Evolutionary conservation across 2,329 filamentous ascomycete species (phyloP), one percentile per base, ranked within the genome.

Genomic region (Alternaria postmessia): DNA sequence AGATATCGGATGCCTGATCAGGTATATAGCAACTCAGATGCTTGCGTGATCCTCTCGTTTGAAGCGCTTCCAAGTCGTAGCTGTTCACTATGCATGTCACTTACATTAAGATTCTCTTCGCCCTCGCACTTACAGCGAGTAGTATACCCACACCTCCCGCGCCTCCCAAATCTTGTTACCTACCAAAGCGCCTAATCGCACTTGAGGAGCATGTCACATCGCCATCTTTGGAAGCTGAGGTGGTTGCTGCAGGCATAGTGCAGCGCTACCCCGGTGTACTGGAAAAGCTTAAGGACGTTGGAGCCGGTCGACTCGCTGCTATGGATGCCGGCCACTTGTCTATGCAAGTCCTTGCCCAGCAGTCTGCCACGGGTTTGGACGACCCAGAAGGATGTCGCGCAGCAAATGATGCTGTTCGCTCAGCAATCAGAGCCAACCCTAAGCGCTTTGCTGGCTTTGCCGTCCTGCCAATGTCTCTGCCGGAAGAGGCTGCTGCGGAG

Each of bases 171-270:
- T 20, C 53, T 8, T 49, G 12, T 39, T 55, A 56, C 16, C 59
- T 64, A 5, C 59, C 62, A 28, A 51, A 53, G 20, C 62, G 59
- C 26, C 53, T 62, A 28, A 57, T 62, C 16, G 59, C 53, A 22
- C 51, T 62, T 8, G 59, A 62, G 43, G 62, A 65, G 12, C 62
- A 62, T 46, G 39, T 42, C 8, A 32, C 57, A 5, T 65, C 62
- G 2, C 59, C 59, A 3, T 53, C 59, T 2, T 56, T 65, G 1
- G 56, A 65, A 51, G 59, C 59, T 24, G 59, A 60, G 39, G 39
- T 59, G 8, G 8, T 59, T 28, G 59, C 52, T 3, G 24, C 28
- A 12, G 62, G 56, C 16, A 11, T 60, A 6, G 32, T 34, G 2
- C 52, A 64, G 18, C 11, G 24, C 34, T 6, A 52, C 49, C 24